These are phyloP conservation scores for Linnemannia zychae DNA, from an alignment of 192 early-diverging fungal genomes.

Conservation along the genomic window DNA sequence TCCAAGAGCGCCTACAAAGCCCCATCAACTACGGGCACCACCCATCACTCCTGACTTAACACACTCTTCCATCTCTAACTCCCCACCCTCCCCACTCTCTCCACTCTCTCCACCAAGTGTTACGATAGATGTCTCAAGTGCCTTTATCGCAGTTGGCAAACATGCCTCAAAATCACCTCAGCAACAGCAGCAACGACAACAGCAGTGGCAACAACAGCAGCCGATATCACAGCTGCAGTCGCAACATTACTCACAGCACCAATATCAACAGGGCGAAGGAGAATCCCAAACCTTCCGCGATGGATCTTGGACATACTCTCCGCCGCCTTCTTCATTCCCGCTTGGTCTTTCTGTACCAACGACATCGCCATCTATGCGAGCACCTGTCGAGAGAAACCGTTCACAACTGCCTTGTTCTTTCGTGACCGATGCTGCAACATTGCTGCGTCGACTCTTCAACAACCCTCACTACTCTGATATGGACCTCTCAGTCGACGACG, in stretches of 20 bases:
- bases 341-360: no score
- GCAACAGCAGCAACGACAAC: neutral
- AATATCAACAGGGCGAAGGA: neutral
- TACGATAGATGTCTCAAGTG: neutral
- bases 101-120: neutral
- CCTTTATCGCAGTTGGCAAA: neutral
- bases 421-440: neutral
- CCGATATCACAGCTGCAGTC: no score
- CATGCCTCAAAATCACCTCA: neutral
- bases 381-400: neutral
- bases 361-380: neutral
- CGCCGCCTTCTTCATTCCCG: neutral
- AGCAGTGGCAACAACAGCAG: neutral
- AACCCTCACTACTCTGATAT: slow-evolving; percentile 26
- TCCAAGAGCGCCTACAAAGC: neutral
- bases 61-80: neutral
- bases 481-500: slow-evolving; percentile 14
- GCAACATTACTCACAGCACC: neutral
- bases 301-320: neutral
- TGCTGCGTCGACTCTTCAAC: slow-evolving; percentile 21
- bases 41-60: neutral
- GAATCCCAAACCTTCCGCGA: neutral
- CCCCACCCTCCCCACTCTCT: neutral
- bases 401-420: neutral
- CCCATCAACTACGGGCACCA: neutral